Percentiles rank a stretch among this genome's conserved stretches.
Evolutionary conservation across 1,139 yeast species (phyloP).

Genomic region (Suhomyces chickasaworum): DNA sequence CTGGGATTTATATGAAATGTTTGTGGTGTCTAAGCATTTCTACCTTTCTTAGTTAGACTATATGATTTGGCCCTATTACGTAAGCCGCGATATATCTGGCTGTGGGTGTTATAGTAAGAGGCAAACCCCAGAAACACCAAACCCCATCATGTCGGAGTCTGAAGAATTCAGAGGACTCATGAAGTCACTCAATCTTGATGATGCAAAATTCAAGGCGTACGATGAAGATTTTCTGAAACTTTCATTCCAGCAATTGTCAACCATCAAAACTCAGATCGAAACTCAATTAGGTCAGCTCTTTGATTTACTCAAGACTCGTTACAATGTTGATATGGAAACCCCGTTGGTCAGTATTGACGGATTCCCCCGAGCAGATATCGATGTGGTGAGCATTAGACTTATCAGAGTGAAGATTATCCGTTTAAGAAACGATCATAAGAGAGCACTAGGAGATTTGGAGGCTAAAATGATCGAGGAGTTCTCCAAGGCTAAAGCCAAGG

Average conservation of each 20-base stretch:
- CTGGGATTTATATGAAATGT: no score
- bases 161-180: conserved; percentile 39
- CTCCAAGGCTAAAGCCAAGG: conserved; percentile 15
- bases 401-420: conserved; percentile 65
- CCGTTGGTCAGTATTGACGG: conserved; percentile 71
- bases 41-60: no score
- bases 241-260: conserved; percentile 31
- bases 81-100: background rate
- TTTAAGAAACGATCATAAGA: conserved; percentile 66
- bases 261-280: conserved; percentile 37
- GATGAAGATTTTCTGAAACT: conserved; percentile 23
- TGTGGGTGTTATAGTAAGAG: background rate
- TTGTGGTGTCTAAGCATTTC: no score
- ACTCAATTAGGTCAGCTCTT: conserved; percentile 34
- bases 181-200: conserved; percentile 41
- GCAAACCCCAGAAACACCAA: background rate
- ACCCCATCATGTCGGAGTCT: conserved; percentile 7
- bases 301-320: conserved; percentile 32
- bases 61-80: background rate
- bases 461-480: conserved; percentile 48
- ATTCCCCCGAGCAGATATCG: conserved; percentile 82
- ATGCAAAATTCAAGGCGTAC: conserved; percentile 26
- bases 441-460: conserved; percentile 52
- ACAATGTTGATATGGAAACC: conserved; percentile 62
- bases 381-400: conserved; percentile 68